Base-by-base conservation (phyloP, 2,329 filamentous ascomycete genomes). In the Fusarium newnesense region DNA sequence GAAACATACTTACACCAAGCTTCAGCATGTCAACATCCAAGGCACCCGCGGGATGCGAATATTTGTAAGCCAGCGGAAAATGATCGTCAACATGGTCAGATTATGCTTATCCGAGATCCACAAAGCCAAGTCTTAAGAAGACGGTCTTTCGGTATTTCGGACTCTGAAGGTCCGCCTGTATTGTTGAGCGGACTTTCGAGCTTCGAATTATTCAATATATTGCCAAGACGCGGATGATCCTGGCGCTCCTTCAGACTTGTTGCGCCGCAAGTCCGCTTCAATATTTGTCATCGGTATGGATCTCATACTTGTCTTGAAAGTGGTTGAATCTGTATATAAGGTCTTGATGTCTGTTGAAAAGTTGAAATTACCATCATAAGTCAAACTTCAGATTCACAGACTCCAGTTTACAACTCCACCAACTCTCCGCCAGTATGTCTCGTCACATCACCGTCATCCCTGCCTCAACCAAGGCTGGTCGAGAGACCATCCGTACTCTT, bases 391-490 rank as follows among this genome's bases (percentile, higher is more conserved):
- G 7, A 42, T n/a, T 39, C 40, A 34, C 24, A 32, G 36, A 43
- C 26, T 59, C 19, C 16, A 21, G 9, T 18, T 9, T 37, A n/a
- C 7, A 28, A 47, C 30, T 39, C 11, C 11, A 13, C 15, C 30
- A 58, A 39, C 24, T 24, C 11, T 24, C 11, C 18, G 26, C 18
- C 68, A 76, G 39, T n/a, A 81, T 81, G 80, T 15, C 74, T 54
- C 37, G 34, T n/a, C 75, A 78, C n/a, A 75, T 82, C 61, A 79
- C 79, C 9, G 61, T 82, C 30, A 42, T 82, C 3, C 81, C 81
- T 12, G 81, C 80, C 18, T 82, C 81, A 9, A 78, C 79, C 21
- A 73, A 77, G 46, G 79, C 77, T n/a, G 81, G 80, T 19, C 70
- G 68, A 36, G 77, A 77, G 18, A 77, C 79, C 1, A 80, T 82